A percentile compares a stretch with the other conserved stretches of the same genome.
phyloP scores from a whole-genome alignment of 371 early-diverging fungal species.

The Mucor racemosus region DNA sequence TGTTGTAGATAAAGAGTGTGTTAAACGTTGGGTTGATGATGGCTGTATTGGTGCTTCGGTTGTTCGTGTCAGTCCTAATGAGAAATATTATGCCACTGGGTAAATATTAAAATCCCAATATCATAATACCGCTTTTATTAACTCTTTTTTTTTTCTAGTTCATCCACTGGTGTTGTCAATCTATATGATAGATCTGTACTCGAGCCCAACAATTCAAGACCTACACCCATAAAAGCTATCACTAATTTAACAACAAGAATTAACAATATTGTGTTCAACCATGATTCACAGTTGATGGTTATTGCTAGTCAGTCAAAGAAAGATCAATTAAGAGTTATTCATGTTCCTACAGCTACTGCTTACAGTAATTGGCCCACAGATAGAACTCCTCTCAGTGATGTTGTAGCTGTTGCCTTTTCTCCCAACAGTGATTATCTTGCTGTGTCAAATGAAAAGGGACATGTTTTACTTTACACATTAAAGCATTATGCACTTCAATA shows the following conservation, averaged over 20 bases:
- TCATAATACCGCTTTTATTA: too few species aligned
- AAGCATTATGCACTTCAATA: slow-evolving; percentile 62
- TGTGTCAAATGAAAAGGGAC: slow-evolving; percentile 88
- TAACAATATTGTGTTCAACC: slow-evolving; percentile 74
- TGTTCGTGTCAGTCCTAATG: slow-evolving; percentile 75
- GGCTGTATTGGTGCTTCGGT: slow-evolving; percentile 78
- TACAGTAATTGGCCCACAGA: slow-evolving; percentile 92
- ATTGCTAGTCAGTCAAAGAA: slow-evolving; percentile 72
- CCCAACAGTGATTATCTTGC: slow-evolving; percentile 89
- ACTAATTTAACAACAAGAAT: slow-evolving; percentile 86
- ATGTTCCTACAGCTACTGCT: slow-evolving; percentile 78
- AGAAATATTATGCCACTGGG: slow-evolving; percentile 84
- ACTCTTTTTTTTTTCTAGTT: too few species aligned
- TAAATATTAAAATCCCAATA: too few species aligned
- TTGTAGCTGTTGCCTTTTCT: slow-evolving; percentile 79
- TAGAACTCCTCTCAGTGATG: slow-evolving; percentile 80
- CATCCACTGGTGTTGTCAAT: slow-evolving; percentile 86
- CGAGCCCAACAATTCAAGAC: slow-evolving; percentile 39
- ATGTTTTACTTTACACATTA: slow-evolving; percentile 82
- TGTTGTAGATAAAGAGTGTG: slow-evolving; percentile 62
- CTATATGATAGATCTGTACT: slow-evolving; percentile 71
- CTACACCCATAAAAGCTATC: slow-evolving; percentile 79
- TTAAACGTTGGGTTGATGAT: slow-evolving; percentile 81
- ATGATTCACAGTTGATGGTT: slow-evolving; percentile 82
- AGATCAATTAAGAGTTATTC: slow-evolving; percentile 80